Evolutionary conservation across 2,329 filamentous ascomycete species (phyloP), one percentile per base, ranked within the genome.

Genomic region (Alternaria triticina): DNA sequence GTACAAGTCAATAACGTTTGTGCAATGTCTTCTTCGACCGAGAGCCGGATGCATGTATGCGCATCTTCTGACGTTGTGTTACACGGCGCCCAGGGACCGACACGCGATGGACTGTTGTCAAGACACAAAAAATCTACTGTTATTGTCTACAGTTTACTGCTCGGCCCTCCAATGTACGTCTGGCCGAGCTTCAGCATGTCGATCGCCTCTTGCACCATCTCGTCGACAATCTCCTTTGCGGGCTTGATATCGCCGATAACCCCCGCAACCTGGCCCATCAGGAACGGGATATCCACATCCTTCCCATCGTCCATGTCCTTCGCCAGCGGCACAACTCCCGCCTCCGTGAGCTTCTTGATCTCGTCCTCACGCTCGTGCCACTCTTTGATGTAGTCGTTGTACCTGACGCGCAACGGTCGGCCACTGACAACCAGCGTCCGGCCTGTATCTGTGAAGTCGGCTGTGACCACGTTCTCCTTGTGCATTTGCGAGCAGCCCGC

Each of bases 201-300:
- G 44, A 81, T 74, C 28, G 79, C 79, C 62, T 79, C 79, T 49
- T 65, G 51, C 10, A 97, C 92, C 93, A 98, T 97, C 70, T 96
- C 93, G 64, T 89, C 87, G n/a, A 98, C 89, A 82, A 98, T 97
- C 68, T 90, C 86, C 50, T 84, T 87, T 0, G 95, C 95, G 0
- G 94, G 93, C 83, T 96, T 89, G 63, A 97, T 88, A 69, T 90
- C 88, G 33, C 83, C 80, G 61, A 97, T 92, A 1, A 90, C 86
- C 2, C 91, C 94, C 1, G 93, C 92, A 9, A 97, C 94, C 82
- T 97, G 93, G 1, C 95, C 95, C 95, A 97, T 97, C 74, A 97
- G 78, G 80, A 95, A 94, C 12, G 95, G 95, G 59, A 91, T 84
- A 75, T 97, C 95, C 12, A 97, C 83, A 44, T 97, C 93, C 59